phyloP scores from a whole-genome alignment of 352 stramenopile genomes.

The Globisporangium splendens region DNA sequence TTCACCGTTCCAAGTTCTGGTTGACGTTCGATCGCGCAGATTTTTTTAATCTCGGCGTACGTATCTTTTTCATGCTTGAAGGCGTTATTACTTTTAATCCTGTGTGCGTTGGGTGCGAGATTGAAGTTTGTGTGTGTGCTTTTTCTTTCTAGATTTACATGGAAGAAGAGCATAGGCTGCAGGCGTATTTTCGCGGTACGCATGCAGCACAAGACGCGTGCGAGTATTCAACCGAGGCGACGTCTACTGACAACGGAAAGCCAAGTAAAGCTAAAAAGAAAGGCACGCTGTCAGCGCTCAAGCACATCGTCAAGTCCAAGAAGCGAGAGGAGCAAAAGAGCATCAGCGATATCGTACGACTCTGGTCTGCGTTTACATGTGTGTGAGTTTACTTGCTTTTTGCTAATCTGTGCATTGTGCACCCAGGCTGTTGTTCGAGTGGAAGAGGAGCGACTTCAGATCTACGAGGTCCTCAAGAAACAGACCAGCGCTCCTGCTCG shows the following conservation, averaged over 20 bases:
- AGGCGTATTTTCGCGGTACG: slow-evolving; percentile 33
- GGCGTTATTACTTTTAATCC: no score
- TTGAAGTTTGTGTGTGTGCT: not conserved
- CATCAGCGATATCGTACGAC: slow-evolving; percentile 30
- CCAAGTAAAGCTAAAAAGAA: slow-evolving; percentile 14
- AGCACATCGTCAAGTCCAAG: slow-evolving; percentile 24
- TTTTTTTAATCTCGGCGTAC: slow-evolving; percentile 75
- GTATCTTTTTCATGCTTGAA: slow-evolving; percentile 3
- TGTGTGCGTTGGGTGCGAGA: no score
- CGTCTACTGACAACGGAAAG: slow-evolving; percentile 17
- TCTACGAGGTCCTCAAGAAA: slow-evolving; percentile 59
- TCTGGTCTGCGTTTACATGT: not conserved
- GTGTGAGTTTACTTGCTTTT: not conserved
- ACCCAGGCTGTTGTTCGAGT: slow-evolving; percentile 47
- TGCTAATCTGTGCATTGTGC: not conserved
- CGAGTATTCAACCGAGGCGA: slow-evolving; percentile 33
- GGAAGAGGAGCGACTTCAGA: slow-evolving; percentile 42
- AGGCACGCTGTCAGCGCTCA: slow-evolving; percentile 19
- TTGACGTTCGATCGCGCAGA: slow-evolving; percentile 66
- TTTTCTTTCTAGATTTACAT: slow-evolving; percentile 43
- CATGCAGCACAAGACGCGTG: slow-evolving; percentile 32
- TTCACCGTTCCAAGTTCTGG: slow-evolving; percentile 84
- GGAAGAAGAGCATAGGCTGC: slow-evolving; percentile 55
- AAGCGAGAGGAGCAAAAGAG: slow-evolving; percentile 16
- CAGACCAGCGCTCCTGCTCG: slow-evolving; percentile 36